Conservation (phyloP, 164 flowering plant genomes). For the Vitis rupestris region DNA sequence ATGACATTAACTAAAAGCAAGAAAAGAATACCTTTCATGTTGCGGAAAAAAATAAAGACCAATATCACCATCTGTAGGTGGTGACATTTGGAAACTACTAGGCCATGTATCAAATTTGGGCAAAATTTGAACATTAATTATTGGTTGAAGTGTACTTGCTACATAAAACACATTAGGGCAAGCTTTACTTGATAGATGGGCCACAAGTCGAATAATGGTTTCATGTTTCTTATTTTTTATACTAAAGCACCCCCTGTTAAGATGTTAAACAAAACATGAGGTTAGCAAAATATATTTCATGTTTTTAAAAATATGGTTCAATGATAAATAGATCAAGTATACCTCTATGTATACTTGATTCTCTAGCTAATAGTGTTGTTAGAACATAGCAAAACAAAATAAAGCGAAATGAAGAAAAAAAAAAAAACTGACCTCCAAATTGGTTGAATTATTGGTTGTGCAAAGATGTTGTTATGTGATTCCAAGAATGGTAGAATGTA, state of each 20-base stretch:
- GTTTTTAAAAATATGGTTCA: neutral
- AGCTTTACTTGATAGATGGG: slow-evolving; percentile 23
- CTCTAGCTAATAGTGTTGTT: neutral
- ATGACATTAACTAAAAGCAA: neutral
- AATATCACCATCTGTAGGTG: slow-evolving; percentile 21
- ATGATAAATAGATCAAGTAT: too few species aligned
- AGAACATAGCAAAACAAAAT: neutral
- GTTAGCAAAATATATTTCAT: neutral
- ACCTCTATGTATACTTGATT: too few species aligned
- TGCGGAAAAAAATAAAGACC: slow-evolving; percentile 30
- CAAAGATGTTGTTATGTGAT: neutral
- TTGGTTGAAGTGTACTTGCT: slow-evolving; percentile 16
- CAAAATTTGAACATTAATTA: slow-evolving; percentile 18
- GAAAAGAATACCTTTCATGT: slow-evolving; percentile 12
- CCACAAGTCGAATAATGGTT: slow-evolving; percentile 16
- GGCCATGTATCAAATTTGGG: slow-evolving; percentile 28
- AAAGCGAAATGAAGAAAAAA: neutral
- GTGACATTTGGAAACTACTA: slow-evolving; percentile 9
- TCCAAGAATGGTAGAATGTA: neutral
- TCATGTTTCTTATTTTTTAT: slow-evolving; percentile 3
- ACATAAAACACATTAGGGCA: slow-evolving; percentile 17
- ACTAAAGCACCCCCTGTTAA: slow-evolving; percentile 25
- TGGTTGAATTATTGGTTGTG: slow-evolving; percentile 1
- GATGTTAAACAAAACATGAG: neutral
- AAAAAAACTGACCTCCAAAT: slow-evolving; percentile 11